A percentile compares a stretch with the other conserved stretches of the same genome.
These are phyloP conservation scores for Acorus calamus DNA, from an alignment of 106 monocot genomes.

Conservation along the genomic window DNA sequence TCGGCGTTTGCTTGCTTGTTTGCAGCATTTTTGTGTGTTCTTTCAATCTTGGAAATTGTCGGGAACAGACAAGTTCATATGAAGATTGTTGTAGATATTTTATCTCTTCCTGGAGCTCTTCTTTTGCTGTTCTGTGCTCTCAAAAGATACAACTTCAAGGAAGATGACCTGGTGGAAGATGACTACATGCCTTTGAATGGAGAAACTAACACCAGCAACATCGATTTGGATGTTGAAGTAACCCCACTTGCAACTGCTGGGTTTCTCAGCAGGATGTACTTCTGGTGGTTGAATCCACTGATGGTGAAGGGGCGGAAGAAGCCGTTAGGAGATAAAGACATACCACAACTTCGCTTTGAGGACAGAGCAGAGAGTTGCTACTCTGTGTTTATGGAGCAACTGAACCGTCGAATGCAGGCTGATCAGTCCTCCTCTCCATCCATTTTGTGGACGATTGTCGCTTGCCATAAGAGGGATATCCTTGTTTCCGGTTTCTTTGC, in stretches of 20 bases:
- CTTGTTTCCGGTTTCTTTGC: slow-evolving; percentile 64
- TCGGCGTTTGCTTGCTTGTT: slow-evolving; percentile 15
- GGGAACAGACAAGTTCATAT: slow-evolving; percentile 8
- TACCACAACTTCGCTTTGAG: slow-evolving; percentile 38
- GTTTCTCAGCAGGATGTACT: slow-evolving; percentile 49
- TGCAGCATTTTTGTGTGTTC: slow-evolving; percentile 33
- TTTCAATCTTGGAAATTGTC: slow-evolving; percentile 27
- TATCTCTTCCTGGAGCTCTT: slow-evolving; percentile 48
- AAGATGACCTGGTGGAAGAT: background rate
- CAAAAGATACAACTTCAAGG: background rate
- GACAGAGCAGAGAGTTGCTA: slow-evolving; percentile 39
- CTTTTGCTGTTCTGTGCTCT: slow-evolving; percentile 28
- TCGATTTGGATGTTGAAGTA: slow-evolving; percentile 13
- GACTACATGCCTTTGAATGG: slow-evolving; percentile 27
- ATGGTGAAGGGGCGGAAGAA: slow-evolving; percentile 56
- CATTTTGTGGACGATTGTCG: slow-evolving; percentile 51
- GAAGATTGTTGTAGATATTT: slow-evolving; percentile 36
- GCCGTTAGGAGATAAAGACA: slow-evolving; percentile 54
- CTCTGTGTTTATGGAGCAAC: slow-evolving; percentile 29
- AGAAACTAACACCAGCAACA: background rate
- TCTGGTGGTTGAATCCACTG: slow-evolving; percentile 81
- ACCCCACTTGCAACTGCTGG: slow-evolving; percentile 57
- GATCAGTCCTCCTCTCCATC: slow-evolving; percentile 15
- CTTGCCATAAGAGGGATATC: slow-evolving; percentile 52
- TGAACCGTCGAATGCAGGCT: slow-evolving; percentile 19